A percentile compares a stretch with the other conserved stretches of the same genome.
These are phyloP conservation scores for Themeda triandra DNA, from an alignment of 176 grass and related monocot genomes.

Conservation along the genomic window DNA sequence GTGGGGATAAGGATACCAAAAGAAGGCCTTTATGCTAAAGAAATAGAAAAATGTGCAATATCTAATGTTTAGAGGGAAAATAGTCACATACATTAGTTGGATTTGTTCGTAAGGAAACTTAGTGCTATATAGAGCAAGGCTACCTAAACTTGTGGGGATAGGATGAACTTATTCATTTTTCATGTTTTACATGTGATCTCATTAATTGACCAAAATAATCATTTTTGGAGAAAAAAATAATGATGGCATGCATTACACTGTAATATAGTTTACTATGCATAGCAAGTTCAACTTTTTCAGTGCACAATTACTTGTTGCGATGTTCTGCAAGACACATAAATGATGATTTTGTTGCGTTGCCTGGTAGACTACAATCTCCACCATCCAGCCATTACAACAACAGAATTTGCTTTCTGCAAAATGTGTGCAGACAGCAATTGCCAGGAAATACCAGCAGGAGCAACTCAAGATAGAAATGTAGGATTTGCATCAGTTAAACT, in stretches of 20 bases:
- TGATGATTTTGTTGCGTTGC: background rate
- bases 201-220: background rate
- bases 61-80: background rate
- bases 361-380: background rate
- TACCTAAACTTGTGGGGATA: background rate
- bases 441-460: slow-evolving; percentile 4
- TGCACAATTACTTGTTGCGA: background rate
- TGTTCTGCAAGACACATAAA: background rate
- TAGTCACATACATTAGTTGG: background rate
- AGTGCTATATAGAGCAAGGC: background rate
- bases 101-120: background rate
- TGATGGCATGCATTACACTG: background rate
- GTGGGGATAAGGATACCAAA: background rate
- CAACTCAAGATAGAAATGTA: slow-evolving; percentile 11
- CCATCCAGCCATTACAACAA: background rate
- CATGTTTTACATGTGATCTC: background rate
- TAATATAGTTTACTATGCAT: background rate
- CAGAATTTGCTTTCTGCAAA: background rate
- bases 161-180: background rate
- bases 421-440: background rate
- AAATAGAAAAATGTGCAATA: background rate
- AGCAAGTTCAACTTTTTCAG: background rate
- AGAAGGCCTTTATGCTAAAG: background rate
- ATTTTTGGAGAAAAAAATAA: background rate
- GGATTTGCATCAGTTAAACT: background rate